Percentiles rank a stretch among this genome's conserved stretches.
Conservation (phyloP, 2,329 filamentous ascomycete species). For the Aspergillus costaricaensis region DNA sequence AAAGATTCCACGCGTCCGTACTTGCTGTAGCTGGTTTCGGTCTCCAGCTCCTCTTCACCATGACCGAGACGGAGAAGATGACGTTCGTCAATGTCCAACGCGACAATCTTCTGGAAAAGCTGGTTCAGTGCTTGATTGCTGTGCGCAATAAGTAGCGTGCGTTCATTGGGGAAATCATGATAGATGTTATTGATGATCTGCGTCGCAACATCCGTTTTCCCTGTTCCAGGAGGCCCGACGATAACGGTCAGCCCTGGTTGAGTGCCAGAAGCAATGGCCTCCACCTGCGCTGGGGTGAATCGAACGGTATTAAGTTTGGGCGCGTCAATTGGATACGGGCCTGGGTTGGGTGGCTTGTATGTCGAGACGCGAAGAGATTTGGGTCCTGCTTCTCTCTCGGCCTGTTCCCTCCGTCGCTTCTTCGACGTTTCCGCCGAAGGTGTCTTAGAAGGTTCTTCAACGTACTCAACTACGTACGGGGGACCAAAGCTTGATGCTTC, state of each 20-base stretch:
- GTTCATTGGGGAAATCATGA: constrained; percentile 92
- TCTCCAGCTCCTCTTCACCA: constrained; percentile 90
- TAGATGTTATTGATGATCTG: constrained; percentile 99
- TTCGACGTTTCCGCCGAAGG: constrained; percentile 68
- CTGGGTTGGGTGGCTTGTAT: constrained; percentile 84
- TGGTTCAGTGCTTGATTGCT: constrained; percentile 98
- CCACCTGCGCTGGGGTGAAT: constrained; percentile 87
- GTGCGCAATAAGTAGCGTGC: constrained; percentile 89
- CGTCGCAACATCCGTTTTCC: constrained; percentile 98
- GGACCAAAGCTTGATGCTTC: constrained; percentile 75
- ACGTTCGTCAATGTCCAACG: constrained; percentile 90
- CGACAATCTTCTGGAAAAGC: constrained; percentile 96
- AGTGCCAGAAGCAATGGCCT: constrained; percentile 89
- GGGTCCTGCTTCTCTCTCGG: constrained; percentile 64
- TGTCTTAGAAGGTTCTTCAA: constrained; percentile 54
- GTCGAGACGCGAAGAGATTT: constrained; percentile 80
- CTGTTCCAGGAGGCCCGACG: constrained; percentile 92
- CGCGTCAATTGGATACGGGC: constrained; percentile 82
- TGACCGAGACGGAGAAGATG: constrained; percentile 91
- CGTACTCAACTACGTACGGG: constrained; percentile 79
- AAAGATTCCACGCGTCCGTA: constrained; percentile 94
- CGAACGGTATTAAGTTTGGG: constrained; percentile 80
- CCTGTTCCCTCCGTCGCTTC: constrained; percentile 79
- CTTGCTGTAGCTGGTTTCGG: constrained; percentile 87
- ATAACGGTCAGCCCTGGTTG: constrained; percentile 93